phyloP scores from a whole-genome alignment of 2,329 filamentous ascomycete species.

The Alternaria gaisen region DNA sequence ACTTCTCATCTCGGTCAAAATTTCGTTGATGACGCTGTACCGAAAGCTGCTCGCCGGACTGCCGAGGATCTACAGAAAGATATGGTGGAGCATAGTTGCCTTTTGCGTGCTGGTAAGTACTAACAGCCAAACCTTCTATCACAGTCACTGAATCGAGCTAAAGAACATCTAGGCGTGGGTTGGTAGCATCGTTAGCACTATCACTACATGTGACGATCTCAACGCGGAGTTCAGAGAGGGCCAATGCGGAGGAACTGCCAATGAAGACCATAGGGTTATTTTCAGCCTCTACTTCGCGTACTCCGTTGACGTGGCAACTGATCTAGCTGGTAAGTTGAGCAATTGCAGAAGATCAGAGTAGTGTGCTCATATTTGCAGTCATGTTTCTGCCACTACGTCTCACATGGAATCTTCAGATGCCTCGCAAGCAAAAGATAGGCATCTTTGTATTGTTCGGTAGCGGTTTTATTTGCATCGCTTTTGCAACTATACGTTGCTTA shows the following conservation, averaged over 20 bases:
- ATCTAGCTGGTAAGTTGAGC: conserved; percentile 40
- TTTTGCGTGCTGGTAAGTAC: conserved; percentile 31
- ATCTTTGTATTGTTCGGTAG: conserved; percentile 39
- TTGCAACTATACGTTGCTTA: conserved; percentile 38
- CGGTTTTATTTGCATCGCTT: conserved; percentile 26
- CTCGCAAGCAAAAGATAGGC: conserved; percentile 41
- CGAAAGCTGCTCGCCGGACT: conserved; percentile 40
- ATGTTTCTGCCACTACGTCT: conserved; percentile 50
- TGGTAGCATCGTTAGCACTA: conserved; percentile 47
- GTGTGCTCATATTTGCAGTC: conserved; percentile 28
- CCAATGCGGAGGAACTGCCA: conserved; percentile 29
- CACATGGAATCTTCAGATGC: conserved; percentile 50
- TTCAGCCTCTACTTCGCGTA: conserved; percentile 48
- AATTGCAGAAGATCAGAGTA: not conserved
- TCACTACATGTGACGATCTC: conserved; percentile 49
- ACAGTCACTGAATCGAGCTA: not conserved
- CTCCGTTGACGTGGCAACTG: conserved; percentile 46
- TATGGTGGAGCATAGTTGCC: conserved; percentile 48
- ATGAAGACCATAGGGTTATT: conserved; percentile 20
- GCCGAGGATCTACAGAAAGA: conserved; percentile 35
- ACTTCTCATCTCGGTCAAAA: conserved; percentile 15
- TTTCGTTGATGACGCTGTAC: conserved; percentile 47
- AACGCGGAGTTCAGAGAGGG: conserved; percentile 48
- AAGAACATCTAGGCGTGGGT: conserved; percentile 40
- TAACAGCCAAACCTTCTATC: not conserved